Evolutionary conservation across 1,284 basidiomycete genomes (phyloP).

Genomic region (Cutaneotrichosporon cutaneum): DNA sequence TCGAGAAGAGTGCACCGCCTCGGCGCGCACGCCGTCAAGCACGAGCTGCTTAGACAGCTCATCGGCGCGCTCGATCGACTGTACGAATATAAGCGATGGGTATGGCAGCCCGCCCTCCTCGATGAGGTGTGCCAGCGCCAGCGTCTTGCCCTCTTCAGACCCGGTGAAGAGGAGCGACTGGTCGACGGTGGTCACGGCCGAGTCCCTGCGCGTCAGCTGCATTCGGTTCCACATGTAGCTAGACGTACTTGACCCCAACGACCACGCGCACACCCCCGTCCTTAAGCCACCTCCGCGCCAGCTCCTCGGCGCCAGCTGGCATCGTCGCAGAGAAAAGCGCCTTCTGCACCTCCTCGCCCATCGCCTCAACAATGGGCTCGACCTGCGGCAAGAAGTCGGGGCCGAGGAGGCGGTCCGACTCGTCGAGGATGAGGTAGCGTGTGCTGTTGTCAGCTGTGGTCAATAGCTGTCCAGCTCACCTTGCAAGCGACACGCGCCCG

Average conservation of each 20-base stretch:
- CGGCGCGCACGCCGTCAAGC: slow-evolving; percentile 81
- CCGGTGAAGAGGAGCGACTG: slow-evolving; percentile 89
- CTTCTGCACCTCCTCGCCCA: slow-evolving; percentile 71
- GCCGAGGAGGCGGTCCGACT: slow-evolving; percentile 88
- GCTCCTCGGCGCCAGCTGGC: slow-evolving; percentile 80
- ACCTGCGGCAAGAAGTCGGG: slow-evolving; percentile 84
- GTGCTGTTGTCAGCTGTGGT: slow-evolving; percentile 58
- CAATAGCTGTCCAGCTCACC: slow-evolving; percentile 62
- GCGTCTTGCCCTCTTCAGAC: slow-evolving; percentile 88
- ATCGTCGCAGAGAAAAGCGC: slow-evolving; percentile 93
- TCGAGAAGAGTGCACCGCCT: slow-evolving; percentile 87
- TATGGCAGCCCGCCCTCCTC: slow-evolving; percentile 77
- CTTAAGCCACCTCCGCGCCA: slow-evolving; percentile 78
- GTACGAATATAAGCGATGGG: slow-evolving; percentile 89
- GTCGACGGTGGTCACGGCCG: slow-evolving; percentile 70
- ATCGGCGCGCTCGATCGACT: slow-evolving; percentile 84
- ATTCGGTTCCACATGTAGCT: background rate
- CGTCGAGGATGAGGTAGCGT: slow-evolving; percentile 79
- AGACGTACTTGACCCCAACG: slow-evolving; percentile 83
- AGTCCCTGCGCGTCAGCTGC: slow-evolving; percentile 61
- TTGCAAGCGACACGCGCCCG: slow-evolving; percentile 65
- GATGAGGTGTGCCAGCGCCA: slow-evolving; percentile 75
- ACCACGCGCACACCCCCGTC: slow-evolving; percentile 79
- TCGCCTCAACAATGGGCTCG: slow-evolving; percentile 79
- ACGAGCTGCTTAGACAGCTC: slow-evolving; percentile 85